Evolutionary conservation across 179 eudicot genomes (phyloP).

Genomic region (Beta lomatogona): DNA sequence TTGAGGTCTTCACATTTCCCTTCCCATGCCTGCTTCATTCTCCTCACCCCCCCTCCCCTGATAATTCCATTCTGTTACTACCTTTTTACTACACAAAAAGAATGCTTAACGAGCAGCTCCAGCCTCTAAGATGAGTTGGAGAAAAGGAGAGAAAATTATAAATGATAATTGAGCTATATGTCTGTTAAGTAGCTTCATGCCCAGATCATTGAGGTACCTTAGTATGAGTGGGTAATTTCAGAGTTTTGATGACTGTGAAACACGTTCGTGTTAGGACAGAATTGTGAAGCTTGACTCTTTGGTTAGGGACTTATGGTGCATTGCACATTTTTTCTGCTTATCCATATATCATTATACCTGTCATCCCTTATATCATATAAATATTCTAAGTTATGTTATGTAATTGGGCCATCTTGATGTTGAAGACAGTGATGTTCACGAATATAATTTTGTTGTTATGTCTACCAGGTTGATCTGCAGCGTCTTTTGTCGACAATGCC

Average conservation of each 20-base stretch:
- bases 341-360: not conserved
- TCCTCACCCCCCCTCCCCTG: not conserved
- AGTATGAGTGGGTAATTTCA: not conserved
- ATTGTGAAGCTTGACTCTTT: not conserved
- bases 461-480: slow-evolving; percentile 72
- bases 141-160: not conserved
- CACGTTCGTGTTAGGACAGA: not conserved
- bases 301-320: not conserved
- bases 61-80: not conserved
- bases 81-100: not conserved
- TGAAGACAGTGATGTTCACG: not conserved
- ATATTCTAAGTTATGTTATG: not conserved
- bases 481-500: slow-evolving; percentile 54
- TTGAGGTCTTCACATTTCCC: too few species aligned
- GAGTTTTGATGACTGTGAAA: not conserved
- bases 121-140: not conserved
- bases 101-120: not conserved
- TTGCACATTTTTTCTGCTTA: not conserved
- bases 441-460: not conserved
- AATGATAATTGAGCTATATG: not conserved
- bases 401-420: not conserved
- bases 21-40: too few species aligned
- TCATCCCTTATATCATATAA: not conserved
- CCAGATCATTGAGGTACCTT: not conserved
- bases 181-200: not conserved